These are phyloP conservation scores for Camellia japonica DNA, from an alignment of 148 eudicot species.

Conservation along the genomic window DNA sequence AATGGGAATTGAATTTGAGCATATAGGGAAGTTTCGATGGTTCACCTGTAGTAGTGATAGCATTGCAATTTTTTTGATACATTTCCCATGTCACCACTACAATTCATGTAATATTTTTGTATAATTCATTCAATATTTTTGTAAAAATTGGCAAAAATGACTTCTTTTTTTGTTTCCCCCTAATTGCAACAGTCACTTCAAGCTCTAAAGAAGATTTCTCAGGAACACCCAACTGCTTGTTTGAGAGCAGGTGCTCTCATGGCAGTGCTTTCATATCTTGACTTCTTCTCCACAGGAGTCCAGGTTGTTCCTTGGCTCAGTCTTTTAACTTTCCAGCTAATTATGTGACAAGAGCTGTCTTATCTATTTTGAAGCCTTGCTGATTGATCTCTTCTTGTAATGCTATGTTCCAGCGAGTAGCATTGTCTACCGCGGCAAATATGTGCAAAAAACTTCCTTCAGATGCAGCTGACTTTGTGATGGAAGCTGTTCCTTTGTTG, in stretches of 20 bases:
- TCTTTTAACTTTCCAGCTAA: not conserved
- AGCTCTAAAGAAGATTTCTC: constrained; percentile 97
- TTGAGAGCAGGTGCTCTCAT: constrained; percentile 94
- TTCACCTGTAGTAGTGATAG: not conserved
- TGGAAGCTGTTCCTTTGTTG: constrained; percentile 98
- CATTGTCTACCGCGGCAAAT: constrained; percentile 95
- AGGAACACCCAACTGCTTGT: constrained; percentile 97
- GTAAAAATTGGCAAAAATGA: not conserved
- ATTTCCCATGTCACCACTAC: not conserved
- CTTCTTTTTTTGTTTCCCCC: not conserved
- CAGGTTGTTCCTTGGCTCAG: constrained; percentile 49
- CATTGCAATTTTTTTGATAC: not conserved
- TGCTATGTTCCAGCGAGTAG: constrained; percentile 64
- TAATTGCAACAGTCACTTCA: constrained; percentile 71
- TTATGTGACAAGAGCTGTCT: not conserved
- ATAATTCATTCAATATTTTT: not conserved
- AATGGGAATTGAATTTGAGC: constrained; percentile 1
- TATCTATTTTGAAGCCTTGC: not conserved
- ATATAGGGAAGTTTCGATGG: not conserved
- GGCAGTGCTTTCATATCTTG: constrained; percentile 98
- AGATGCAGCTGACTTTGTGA: constrained; percentile 98
- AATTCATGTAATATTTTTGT: not conserved
- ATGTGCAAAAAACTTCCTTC: constrained; percentile 98
- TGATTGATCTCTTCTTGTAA: constrained; percentile 12
- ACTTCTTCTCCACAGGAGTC: constrained; percentile 97